Evolutionary conservation across 331 rosid genomes (phyloP).

Genomic region (Pyracantha coccinea): DNA sequence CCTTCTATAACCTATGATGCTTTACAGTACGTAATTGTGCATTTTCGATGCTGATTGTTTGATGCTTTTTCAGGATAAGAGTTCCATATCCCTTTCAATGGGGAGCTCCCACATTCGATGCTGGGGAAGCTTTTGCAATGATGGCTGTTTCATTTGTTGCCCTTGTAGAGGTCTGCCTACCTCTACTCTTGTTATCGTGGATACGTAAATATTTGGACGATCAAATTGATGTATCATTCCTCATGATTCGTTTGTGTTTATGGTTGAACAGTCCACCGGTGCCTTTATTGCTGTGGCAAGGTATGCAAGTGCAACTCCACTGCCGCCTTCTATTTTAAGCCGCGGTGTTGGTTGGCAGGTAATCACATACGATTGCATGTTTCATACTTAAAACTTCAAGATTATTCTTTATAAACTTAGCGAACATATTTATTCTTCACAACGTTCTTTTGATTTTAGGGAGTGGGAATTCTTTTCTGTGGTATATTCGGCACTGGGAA

Average conservation of each 20-base stretch:
- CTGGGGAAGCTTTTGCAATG: constrained; percentile 98
- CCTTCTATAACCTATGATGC: not conserved
- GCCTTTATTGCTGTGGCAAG: constrained; percentile 53
- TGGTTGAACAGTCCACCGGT: constrained; percentile 53
- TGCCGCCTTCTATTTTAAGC: constrained; percentile 59
- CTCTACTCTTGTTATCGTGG: not conserved
- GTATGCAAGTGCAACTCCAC: constrained; percentile 62
- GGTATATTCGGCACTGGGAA: constrained; percentile 92
- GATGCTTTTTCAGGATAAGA: constrained; percentile 58
- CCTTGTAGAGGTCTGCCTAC: constrained; percentile 65
- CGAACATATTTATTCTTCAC: not conserved
- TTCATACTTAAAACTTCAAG: no score
- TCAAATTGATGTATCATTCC: not conserved
- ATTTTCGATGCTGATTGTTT: not conserved
- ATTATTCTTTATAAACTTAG: not conserved
- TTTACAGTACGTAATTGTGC: no score
- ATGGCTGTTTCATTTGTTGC: constrained; percentile 93
- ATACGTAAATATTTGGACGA: not conserved
- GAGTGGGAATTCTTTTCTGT: constrained; percentile 78
- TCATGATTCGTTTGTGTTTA: not conserved
- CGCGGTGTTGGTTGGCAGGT: constrained; percentile 78
- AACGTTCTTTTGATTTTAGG: constrained; percentile 35
- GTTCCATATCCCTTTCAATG: constrained; percentile 96
- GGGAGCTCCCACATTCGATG: constrained; percentile 98
- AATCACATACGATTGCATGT: not conserved